These are phyloP conservation scores for Podila epicladia DNA, from an alignment of 192 early-diverging fungal species.

Conservation along the genomic window DNA sequence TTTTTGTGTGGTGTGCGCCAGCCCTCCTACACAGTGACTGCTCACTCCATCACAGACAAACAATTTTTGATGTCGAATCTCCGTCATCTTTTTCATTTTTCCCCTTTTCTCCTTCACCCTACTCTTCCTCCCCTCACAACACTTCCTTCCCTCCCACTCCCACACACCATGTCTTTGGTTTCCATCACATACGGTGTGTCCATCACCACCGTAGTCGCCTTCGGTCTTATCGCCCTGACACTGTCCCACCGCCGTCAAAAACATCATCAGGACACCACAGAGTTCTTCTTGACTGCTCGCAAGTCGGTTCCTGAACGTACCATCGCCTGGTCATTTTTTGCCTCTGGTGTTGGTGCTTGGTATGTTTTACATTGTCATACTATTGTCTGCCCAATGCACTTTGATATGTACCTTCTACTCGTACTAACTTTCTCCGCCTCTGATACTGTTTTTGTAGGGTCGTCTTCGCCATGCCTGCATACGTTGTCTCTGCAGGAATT, in stretches of 20 bases:
- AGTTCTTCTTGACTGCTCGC: slow-evolving; percentile 48
- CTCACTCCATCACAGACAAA: no score
- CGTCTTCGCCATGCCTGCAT: slow-evolving; percentile 68
- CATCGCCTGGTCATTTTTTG: slow-evolving; percentile 42
- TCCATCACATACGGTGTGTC: slow-evolving; percentile 26
- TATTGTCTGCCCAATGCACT: no score
- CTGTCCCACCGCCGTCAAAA: slow-evolving; percentile 17
- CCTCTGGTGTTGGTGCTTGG: slow-evolving; percentile 38
- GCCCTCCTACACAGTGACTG: no score
- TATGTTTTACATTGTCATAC: background rate
- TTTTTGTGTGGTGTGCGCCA: no score
- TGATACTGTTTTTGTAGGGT: slow-evolving; percentile 41
- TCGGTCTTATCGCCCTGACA: slow-evolving; percentile 30
- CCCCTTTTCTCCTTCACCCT: background rate
- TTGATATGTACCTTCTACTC: background rate
- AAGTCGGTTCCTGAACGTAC: slow-evolving; percentile 24
- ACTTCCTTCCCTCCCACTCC: background rate
- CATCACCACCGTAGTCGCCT: slow-evolving; percentile 23
- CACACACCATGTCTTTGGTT: slow-evolving; percentile 18
- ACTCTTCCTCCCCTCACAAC: background rate
- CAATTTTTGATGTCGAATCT: no score
- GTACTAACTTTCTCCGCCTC: background rate
- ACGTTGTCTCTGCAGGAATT: slow-evolving; percentile 68
- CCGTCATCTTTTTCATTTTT: no score
- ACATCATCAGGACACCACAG: slow-evolving; percentile 25